Base-by-base conservation (phyloP, 345 rosid genomes). In the Durio zibethinus region DNA sequence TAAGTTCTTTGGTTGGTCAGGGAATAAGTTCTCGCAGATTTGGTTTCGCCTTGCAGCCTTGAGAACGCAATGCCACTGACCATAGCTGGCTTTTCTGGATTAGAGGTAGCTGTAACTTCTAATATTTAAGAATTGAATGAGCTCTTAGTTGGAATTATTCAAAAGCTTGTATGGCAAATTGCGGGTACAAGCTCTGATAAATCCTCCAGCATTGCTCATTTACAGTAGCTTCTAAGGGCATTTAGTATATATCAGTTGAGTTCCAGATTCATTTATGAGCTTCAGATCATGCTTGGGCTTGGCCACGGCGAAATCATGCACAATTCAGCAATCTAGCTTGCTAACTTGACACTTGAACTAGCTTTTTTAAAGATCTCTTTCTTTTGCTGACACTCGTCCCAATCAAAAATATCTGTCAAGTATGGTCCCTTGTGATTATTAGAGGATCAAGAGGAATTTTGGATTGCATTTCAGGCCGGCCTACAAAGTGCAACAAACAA, bases 401-500 rank as follows among this genome's bases (percentile, higher is more conserved):
- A 38, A 43, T 68, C 56, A 56, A 69, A 33, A 27, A 69, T 42
- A 14, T n/a, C 69, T 35, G 25, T 20, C 2, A 23, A 63, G 23
- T 20, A 52, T 61, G 59, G 88, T 61, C 81, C 77, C 85, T 80
- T 36, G 10, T 73, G 48, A 71, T 42, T 72, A 70, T 23, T 50
- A 78, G 66, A 75, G 70, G 59, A 87, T 76, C 79, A 82, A 38
- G 18, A 50, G 36, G 79, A 79, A 54, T 31, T 74, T 69, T 10
- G 79, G 72, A 84, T 85, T 79, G 80, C 77, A 56, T 77, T 54
- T 66, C n/a, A 82, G 79, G 63, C 82, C 83, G 36, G 72, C 40
- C 23, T 43, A 62, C 78, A 70, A 80, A 80, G 77, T 59, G 80
- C 63, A 76, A 6, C 42, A 56, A 80, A 50, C 20, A n/a, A 50